These are phyloP conservation scores for Pichia exigua DNA, from an alignment of 805 yeast genomes.

Conservation along the genomic window DNA sequence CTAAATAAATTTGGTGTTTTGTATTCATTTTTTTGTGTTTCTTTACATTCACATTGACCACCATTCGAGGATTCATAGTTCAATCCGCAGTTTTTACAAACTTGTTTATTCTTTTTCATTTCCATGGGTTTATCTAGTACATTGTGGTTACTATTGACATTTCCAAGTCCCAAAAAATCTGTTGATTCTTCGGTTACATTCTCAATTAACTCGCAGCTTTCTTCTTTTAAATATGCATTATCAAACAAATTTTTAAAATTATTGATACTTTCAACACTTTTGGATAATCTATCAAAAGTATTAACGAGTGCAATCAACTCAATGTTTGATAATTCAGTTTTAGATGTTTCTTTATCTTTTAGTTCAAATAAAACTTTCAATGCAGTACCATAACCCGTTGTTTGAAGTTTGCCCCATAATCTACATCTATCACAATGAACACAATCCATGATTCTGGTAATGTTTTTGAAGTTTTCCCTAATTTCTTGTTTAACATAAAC, in stretches of 20 bases:
- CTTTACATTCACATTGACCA: not conserved
- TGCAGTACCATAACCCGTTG: slow-evolving; percentile 96
- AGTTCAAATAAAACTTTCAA: slow-evolving; percentile 81
- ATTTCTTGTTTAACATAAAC: slow-evolving; percentile 76
- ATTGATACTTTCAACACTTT: slow-evolving; percentile 68
- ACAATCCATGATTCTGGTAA: slow-evolving; percentile 92
- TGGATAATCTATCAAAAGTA: slow-evolving; percentile 87
- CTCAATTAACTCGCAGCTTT: slow-evolving; percentile 13
- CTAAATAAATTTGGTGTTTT: slow-evolving; percentile 17
- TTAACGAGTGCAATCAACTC: slow-evolving; percentile 88
- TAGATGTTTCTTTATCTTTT: slow-evolving; percentile 36
- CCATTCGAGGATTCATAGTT: not conserved
- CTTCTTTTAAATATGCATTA: slow-evolving; percentile 23
- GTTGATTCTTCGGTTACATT: not conserved
- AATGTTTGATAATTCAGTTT: slow-evolving; percentile 47
- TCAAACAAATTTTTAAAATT: slow-evolving; percentile 57
- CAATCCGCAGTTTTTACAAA: not conserved
- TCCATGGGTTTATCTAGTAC: not conserved
- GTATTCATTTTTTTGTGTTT: not conserved
- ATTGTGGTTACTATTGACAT: not conserved
- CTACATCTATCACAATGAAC: slow-evolving; percentile 98
- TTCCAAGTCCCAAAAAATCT: not conserved
- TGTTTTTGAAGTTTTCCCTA: slow-evolving; percentile 77
- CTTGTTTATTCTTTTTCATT: not conserved
- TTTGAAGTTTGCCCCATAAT: slow-evolving; percentile 96